Percentiles rank a stretch among this genome's conserved stretches.
Evolutionary conservation across 2,329 filamentous ascomycete genomes (phyloP).

Genomic region (Dothideomycetes sp.): DNA sequence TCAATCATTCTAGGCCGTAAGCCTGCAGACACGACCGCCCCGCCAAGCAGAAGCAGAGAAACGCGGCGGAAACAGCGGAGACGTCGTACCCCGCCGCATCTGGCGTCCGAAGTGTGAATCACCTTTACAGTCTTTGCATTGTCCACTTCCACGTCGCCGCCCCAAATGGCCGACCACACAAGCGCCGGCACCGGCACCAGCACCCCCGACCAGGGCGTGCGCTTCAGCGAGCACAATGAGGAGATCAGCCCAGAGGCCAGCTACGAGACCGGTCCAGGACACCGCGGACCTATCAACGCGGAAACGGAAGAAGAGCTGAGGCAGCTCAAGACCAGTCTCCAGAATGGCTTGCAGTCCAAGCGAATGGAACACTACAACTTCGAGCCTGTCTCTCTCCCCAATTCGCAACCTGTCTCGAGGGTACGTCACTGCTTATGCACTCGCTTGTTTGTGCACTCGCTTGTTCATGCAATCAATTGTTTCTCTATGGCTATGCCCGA

Average conservation of each 20-base stretch:
- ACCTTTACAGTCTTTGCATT: background rate
- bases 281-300: conserved; percentile 23
- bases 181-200: background rate
- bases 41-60: too few species aligned
- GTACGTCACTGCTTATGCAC: conserved; percentile 41
- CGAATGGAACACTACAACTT: conserved; percentile 81
- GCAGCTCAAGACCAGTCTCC: conserved; percentile 60
- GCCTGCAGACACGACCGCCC: too few species aligned
- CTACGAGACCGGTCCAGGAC: conserved; percentile 18
- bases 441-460: background rate
- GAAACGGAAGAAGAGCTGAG: conserved; percentile 52
- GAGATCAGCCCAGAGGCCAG: conserved; percentile 49
- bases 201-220: conserved; percentile 41
- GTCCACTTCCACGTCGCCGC: background rate
- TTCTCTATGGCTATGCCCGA: conserved; percentile 28
- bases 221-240: conserved; percentile 60
- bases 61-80: background rate
- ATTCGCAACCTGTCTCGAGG: conserved; percentile 72
- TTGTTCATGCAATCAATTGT: too few species aligned
- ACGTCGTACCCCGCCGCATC: background rate
- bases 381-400: conserved; percentile 80
- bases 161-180: background rate
- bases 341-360: conserved; percentile 65
- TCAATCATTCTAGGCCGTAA: too few species aligned
- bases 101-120: background rate